These are phyloP conservation scores for Aspergillus pseudoterreus DNA, from an alignment of 2,329 filamentous ascomycete genomes.

Conservation along the genomic window DNA sequence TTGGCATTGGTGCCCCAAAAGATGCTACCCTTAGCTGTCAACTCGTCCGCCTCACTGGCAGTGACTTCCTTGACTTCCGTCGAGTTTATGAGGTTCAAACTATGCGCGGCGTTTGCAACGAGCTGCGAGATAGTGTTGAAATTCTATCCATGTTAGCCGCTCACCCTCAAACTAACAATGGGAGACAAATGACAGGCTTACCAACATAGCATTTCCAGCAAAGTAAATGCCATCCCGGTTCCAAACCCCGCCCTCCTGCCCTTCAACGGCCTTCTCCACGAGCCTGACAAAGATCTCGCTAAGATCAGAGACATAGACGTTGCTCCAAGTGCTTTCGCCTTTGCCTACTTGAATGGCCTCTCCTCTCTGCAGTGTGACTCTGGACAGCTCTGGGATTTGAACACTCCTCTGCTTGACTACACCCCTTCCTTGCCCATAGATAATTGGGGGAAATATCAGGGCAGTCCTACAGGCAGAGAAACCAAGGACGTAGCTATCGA, in stretches of 20 bases:
- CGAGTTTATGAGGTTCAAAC: conserved; percentile 19
- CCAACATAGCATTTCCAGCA: conserved; percentile 19
- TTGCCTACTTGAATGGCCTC: conserved; percentile 51
- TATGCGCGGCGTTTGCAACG: conserved; percentile 18
- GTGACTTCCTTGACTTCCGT: conserved; percentile 16
- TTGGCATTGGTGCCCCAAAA: conserved; percentile 30
- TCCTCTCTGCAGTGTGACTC: conserved; percentile 41
- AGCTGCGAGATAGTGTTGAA: conserved; percentile 21
- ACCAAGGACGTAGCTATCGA: conserved; percentile 63
- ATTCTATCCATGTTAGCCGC: conserved; percentile 13
- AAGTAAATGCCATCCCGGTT: conserved; percentile 40
- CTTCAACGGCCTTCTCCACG: conserved; percentile 41
- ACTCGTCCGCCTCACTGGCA: conserved; percentile 20
- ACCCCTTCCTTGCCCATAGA: conserved; percentile 53
- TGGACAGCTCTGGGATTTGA: conserved; percentile 47
- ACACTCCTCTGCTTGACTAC: conserved; percentile 49
- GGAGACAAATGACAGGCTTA: conserved; percentile 10
- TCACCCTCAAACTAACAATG: background rate
- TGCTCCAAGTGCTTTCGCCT: conserved; percentile 56
- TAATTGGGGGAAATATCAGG: conserved; percentile 61
- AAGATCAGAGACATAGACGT: conserved; percentile 59
- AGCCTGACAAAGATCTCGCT: conserved; percentile 51
- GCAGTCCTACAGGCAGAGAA: conserved; percentile 50
- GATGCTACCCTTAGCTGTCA: conserved; percentile 21
- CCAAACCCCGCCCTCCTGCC: conserved; percentile 30